A percentile compares a stretch with the other conserved stretches of the same genome.
phyloP scores from a whole-genome alignment of 2,329 filamentous ascomycete genomes.

The Dissoconium aciculare region DNA sequence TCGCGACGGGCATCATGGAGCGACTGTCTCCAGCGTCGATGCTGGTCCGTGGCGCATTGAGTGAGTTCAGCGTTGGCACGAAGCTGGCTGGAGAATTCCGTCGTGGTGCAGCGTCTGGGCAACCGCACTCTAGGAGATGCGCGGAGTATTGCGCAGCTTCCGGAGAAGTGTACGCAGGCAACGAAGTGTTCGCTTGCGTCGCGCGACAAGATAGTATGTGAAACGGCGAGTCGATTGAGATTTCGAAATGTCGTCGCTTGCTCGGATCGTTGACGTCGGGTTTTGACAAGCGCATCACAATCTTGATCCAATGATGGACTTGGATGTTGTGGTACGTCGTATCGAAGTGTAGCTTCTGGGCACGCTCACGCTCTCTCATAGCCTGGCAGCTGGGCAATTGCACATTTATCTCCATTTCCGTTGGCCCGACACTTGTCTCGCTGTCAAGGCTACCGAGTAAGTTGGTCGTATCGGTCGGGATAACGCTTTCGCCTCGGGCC shows the following conservation, averaged over 20 bases:
- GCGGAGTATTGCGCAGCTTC: conserved; percentile 23
- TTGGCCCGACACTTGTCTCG: conserved; percentile 67
- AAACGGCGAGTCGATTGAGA: conserved; percentile 90
- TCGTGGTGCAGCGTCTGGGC: conserved; percentile 47
- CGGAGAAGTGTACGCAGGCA: conserved; percentile 62
- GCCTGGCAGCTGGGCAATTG: conserved; percentile 79
- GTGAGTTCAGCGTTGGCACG: conserved; percentile 44
- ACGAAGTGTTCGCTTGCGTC: conserved; percentile 74
- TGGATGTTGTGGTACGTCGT: conserved; percentile 90
- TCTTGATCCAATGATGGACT: conserved; percentile 96
- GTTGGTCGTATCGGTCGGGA: conserved; percentile 46
- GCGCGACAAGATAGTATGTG: conserved; percentile 85
- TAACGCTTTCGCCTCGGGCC: conserved; percentile 40
- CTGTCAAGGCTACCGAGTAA: conserved; percentile 66
- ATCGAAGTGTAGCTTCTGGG: conserved; percentile 62
- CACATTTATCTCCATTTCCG: conserved; percentile 88
- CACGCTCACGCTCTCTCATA: conserved; percentile 57
- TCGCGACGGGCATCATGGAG: not conserved
- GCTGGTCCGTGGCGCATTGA: conserved; percentile 26
- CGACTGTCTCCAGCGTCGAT: conserved; percentile 12
- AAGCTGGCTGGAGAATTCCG: conserved; percentile 34
- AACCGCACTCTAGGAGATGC: conserved; percentile 43
- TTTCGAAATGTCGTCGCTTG: conserved; percentile 81
- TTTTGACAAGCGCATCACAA: conserved; percentile 83
- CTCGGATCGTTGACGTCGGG: conserved; percentile 61